These are phyloP conservation scores for Trichophyton mentagrophytes DNA, from an alignment of 2,329 filamentous ascomycete genomes.

Conservation along the genomic window DNA sequence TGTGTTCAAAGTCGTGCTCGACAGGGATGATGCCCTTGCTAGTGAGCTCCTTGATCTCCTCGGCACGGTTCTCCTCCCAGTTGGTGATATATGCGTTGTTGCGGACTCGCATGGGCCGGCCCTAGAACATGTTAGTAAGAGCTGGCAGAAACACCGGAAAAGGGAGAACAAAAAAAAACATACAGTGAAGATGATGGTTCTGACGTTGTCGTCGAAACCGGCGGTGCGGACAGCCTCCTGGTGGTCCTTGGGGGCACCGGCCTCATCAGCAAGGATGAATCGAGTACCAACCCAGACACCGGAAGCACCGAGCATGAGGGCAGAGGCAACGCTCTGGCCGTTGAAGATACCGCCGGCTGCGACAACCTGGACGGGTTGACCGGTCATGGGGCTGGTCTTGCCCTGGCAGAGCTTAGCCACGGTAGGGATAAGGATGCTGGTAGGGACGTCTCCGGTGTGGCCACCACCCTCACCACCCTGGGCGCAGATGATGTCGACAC, in stretches of 20 bases:
- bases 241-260: constrained; percentile 82
- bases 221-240: constrained; percentile 90
- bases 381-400: constrained; percentile 75
- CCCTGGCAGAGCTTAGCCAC: constrained; percentile 71
- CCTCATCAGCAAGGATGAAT: constrained; percentile 88
- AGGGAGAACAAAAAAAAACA: constrained; percentile 5
- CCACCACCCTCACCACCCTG: constrained; percentile 96
- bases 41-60: constrained; percentile 87
- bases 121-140: constrained; percentile 29
- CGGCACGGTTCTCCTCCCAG: constrained; percentile 85
- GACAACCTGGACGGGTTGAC: constrained; percentile 76
- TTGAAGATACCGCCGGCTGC: constrained; percentile 91
- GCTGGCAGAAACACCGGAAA: not conserved
- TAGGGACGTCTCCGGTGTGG: constrained; percentile 89
- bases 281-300: constrained; percentile 96
- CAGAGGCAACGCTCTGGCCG: constrained; percentile 75
- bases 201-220: constrained; percentile 87
- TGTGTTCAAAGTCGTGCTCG: constrained; percentile 82
- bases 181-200: constrained; percentile 92
- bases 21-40: constrained; percentile 83
- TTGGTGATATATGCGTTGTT: constrained; percentile 87
- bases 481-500: constrained; percentile 92
- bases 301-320: constrained; percentile 81
- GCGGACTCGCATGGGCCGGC: constrained; percentile 82
- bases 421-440: constrained; percentile 79